Conservation (phyloP, 2,329 filamentous ascomycete species). For the Epichloe sylvatica region DNA sequence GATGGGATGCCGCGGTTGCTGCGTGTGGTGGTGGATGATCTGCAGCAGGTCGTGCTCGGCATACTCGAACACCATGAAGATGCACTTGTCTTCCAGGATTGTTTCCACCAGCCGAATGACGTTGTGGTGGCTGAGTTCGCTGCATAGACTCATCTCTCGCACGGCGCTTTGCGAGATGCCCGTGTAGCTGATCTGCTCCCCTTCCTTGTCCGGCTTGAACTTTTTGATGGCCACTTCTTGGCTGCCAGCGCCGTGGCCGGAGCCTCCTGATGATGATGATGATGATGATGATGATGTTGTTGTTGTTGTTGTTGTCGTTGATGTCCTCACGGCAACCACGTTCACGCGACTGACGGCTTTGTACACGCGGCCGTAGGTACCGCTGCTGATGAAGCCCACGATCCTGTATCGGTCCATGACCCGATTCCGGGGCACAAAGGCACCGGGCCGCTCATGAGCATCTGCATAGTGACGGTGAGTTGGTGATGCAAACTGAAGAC, state of each 20-base stretch:
- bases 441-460: constrained; percentile 35
- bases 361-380: constrained; percentile 96
- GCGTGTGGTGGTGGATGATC: constrained; percentile 95
- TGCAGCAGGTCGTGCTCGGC: constrained; percentile 94
- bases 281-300: not conserved
- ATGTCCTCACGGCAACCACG: constrained; percentile 1
- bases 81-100: constrained; percentile 95
- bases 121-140: constrained; percentile 76
- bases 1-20: constrained; percentile 76
- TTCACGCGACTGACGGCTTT: constrained; percentile 60
- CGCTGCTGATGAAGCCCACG: constrained; percentile 94
- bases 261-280: not conserved
- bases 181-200: constrained; percentile 85
- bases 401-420: constrained; percentile 92
- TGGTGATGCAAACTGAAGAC: constrained; percentile 7
- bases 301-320: not conserved
- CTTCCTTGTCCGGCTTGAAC: constrained; percentile 98
- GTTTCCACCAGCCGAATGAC: constrained; percentile 88
- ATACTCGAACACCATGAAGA: constrained; percentile 99
- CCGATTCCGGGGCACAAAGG: constrained; percentile 58
- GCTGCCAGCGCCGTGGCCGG: constrained; percentile 37
- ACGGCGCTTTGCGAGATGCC: constrained; percentile 96
- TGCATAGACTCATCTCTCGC: constrained; percentile 93
- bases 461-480: constrained; percentile 32
- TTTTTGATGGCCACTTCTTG: constrained; percentile 98